These are phyloP conservation scores for Termitomyces sp. DNA, from an alignment of 768 basidiomycete species.

Conservation along the genomic window DNA sequence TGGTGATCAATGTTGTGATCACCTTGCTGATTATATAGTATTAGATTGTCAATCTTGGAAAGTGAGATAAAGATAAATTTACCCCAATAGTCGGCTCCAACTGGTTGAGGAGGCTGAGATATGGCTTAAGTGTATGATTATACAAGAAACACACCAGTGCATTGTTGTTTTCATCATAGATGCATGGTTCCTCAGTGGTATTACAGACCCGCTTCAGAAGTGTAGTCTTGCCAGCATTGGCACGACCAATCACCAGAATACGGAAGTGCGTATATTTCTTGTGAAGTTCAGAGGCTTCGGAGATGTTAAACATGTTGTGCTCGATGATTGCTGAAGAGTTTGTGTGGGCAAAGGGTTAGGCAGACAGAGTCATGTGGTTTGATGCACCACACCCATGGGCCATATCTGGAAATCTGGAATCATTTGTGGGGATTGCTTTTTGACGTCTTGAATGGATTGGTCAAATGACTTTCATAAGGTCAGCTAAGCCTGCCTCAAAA, in stretches of 20 bases:
- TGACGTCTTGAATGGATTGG: no score
- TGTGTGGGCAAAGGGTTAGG: background rate
- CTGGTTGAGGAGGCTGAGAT: background rate
- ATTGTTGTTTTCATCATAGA: background rate
- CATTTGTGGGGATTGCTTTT: no score
- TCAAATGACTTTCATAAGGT: no score
- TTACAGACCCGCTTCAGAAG: background rate
- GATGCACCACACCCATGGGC: background rate
- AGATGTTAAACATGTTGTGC: background rate
- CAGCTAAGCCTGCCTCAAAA: no score
- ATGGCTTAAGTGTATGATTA: no score
- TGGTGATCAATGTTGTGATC: background rate
- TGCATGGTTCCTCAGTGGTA: background rate
- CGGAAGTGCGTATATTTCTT: constrained; percentile 6
- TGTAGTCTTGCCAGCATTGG: constrained; percentile 10
- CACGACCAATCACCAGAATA: constrained; percentile 11
- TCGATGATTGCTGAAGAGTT: background rate
- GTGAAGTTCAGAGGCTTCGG: background rate
- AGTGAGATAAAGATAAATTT: background rate
- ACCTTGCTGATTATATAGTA: background rate
- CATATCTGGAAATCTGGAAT: background rate
- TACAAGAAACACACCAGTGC: background rate
- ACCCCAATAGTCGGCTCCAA: background rate
- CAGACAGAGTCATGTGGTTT: background rate
- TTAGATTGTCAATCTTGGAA: background rate